Evolutionary conservation across 768 basidiomycete genomes (phyloP).

Genomic region (Mycena venus): DNA sequence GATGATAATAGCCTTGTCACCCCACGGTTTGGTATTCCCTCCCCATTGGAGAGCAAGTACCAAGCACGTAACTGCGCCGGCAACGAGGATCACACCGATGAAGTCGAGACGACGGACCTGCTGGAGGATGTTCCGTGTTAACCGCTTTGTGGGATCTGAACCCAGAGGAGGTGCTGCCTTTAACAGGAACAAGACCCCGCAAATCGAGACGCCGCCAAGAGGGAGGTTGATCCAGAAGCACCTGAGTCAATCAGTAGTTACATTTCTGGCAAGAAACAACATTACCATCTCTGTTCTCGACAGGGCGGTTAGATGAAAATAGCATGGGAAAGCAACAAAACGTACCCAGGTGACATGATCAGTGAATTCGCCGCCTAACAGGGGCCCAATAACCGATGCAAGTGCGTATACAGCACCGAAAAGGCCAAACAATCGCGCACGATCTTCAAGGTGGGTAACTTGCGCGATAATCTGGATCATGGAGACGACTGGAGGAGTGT

Average conservation of each 20-base stretch:
- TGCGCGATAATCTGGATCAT: constrained; percentile 18
- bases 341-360: constrained; percentile 30
- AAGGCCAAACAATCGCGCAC: constrained; percentile 32
- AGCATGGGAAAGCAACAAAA: too few relatives aligned
- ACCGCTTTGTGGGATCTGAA: constrained; percentile 6
- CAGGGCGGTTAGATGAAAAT: too few relatives aligned
- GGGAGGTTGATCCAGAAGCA: constrained; percentile 33
- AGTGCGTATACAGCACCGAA: constrained; percentile 48
- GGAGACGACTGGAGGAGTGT: not conserved
- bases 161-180: constrained; percentile 20
- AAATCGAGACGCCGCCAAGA: constrained; percentile 27
- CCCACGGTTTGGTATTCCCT: constrained; percentile 58
- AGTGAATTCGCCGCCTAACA: constrained; percentile 46
- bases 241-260: too few relatives aligned
- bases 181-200: constrained; percentile 18
- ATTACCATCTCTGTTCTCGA: too few relatives aligned
- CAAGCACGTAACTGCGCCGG: constrained; percentile 49
- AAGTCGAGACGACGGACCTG: constrained; percentile 48
- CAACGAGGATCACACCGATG: constrained; percentile 50
- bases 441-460: constrained; percentile 45
- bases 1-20: constrained; percentile 29
- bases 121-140: not conserved
- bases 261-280: too few relatives aligned
- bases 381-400: constrained; percentile 38
- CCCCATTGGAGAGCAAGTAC: constrained; percentile 60